Percentiles rank a stretch among this genome's conserved stretches.
Conservation (phyloP, 257 asterid species). For the Salvia splendens region DNA sequence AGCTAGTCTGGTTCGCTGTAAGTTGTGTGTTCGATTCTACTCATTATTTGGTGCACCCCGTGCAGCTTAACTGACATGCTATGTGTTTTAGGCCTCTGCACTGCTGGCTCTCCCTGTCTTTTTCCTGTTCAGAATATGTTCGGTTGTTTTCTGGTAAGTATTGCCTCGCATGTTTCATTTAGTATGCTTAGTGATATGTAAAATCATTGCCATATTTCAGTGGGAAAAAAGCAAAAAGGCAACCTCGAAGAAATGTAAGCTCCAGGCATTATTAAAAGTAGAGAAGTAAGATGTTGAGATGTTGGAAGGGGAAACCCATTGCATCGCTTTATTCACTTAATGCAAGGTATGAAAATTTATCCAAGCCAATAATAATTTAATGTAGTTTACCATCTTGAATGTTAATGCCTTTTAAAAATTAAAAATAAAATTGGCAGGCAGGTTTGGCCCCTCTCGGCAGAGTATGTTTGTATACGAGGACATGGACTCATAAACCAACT, state of each 20-base stretch:
- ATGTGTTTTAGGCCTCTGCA: slow-evolving; percentile 63
- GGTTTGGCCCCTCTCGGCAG: neutral
- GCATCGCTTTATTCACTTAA: neutral
- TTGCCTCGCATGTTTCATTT: neutral
- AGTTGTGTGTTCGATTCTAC: slow-evolving; percentile 29
- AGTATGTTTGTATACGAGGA: neutral
- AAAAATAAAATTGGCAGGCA: neutral
- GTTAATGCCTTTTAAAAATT: neutral
- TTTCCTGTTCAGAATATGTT: slow-evolving; percentile 43
- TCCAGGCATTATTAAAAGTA: slow-evolving; percentile 44
- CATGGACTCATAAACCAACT: too few species aligned
- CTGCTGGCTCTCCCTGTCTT: slow-evolving; percentile 72
- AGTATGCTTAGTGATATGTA: neutral
- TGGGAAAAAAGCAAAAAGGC: slow-evolving; percentile 42
- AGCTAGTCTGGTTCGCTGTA: slow-evolving; percentile 82
- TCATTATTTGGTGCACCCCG: neutral
- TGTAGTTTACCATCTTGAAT: neutral
- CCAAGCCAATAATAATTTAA: too few species aligned
- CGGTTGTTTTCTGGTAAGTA: slow-evolving; percentile 61
- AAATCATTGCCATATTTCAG: slow-evolving; percentile 40
- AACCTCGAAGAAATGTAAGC: slow-evolving; percentile 37
- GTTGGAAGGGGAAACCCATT: slow-evolving; percentile 40
- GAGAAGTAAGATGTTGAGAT: slow-evolving; percentile 47
- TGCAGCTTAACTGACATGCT: slow-evolving; percentile 18
- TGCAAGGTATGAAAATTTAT: neutral